Evolutionary conservation across 805 yeast genomes (phyloP), one percentile per base, ranked within the genome.

Genomic region (Wickerhamomyces silvicola): DNA sequence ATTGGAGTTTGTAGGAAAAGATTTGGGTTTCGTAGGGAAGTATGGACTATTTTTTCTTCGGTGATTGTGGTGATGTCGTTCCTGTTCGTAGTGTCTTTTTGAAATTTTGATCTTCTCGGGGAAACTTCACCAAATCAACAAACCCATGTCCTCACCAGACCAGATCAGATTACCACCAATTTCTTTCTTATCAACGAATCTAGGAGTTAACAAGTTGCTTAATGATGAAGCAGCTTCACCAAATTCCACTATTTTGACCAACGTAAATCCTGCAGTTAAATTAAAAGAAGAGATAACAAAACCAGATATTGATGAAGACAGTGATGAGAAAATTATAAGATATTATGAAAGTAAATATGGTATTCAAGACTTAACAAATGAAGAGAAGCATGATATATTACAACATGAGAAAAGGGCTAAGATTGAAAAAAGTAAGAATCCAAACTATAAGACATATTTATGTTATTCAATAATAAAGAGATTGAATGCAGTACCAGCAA

Each of bases 101-200:
- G 10, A 11, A 5, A 24, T 9, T 14, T 24, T 24, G 24, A 10
- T 4, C 13, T 24, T 24, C 26, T n/a, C n/a, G n/a, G n/a, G n/a
- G 19, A 27, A 31, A 27, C 30, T 21, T 16, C 27, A 5, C 22
- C 12, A 3, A 9, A 21, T 7, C 12, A 30, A 22, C 24, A 30
- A 38, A 39, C 22, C 41, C 42, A 11, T 41, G 42, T 8, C 46
- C 42, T 12, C 37, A 32, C 15, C 39, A 37, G 9, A 42, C 46
- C 11, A 42, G 3, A 54, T 62, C 15, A 52, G 61, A 24, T 42
- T 64, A 9, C 68, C 70, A 9, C 66, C 68, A 1, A 58, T 64
- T 11, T 62, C 68, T 0, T 59, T 63, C 29, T 44, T 54, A 10
- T 42, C 46, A 11, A 43, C 33, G 21, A 20, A 18, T 30, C 35